phyloP scores from a whole-genome alignment of 2,329 filamentous ascomycete species.

The Chaetoscypha palmicola region DNA sequence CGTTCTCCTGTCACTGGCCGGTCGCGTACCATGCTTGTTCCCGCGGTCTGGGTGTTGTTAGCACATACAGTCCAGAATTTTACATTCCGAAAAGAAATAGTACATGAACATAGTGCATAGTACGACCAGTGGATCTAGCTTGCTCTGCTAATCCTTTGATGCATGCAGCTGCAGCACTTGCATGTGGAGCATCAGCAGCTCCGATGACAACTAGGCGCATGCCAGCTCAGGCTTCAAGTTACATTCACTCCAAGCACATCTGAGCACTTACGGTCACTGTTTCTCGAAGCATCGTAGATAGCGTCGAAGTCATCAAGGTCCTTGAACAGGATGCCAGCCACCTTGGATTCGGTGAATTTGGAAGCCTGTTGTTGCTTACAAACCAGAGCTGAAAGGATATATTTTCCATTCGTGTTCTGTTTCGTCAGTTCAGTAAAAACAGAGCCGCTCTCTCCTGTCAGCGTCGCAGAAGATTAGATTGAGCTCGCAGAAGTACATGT shows the following conservation, averaged over 20 bases:
- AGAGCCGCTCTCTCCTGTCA: constrained; percentile 24
- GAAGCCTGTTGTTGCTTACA: constrained; percentile 22
- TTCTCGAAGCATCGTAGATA: constrained; percentile 17
- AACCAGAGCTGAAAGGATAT: constrained; percentile 19
- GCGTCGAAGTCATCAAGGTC: constrained; percentile 20
- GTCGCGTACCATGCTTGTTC: constrained; percentile 39
- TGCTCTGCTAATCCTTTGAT: constrained; percentile 37
- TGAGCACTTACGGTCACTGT: constrained; percentile 21
- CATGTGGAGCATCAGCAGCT: constrained; percentile 35
- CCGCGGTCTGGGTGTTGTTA: constrained; percentile 36
- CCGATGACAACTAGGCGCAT: constrained; percentile 35
- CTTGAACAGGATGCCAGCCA: constrained; percentile 20
- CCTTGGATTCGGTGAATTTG: constrained; percentile 18
- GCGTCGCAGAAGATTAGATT: no score
- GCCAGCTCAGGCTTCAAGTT: neutral
- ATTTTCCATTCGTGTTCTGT: neutral
- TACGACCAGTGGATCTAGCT: constrained; percentile 30
- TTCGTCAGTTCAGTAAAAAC: constrained; percentile 11
- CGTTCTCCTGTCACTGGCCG: constrained; percentile 32
- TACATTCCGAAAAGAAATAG: no score
- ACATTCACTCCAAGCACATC: neutral
- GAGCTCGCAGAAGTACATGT: no score
- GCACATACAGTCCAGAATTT: no score
- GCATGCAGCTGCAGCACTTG: constrained; percentile 34
- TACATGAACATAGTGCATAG: constrained; percentile 37